Evolutionary conservation across 75 land plant species (phyloP).

Genomic region (Pinus albicaulis): DNA sequence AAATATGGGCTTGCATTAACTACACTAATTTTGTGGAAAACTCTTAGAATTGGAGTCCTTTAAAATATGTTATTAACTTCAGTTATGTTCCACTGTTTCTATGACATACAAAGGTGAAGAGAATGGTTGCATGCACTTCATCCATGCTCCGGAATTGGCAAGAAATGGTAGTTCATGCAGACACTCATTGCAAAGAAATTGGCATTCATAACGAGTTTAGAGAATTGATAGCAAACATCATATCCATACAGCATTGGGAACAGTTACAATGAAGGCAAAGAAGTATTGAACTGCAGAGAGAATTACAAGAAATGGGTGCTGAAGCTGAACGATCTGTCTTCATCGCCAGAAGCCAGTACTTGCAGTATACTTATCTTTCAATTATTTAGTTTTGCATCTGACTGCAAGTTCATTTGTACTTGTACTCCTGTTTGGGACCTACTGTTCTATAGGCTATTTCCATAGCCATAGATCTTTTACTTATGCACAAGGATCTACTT

Average conservation of each 20-base stretch:
- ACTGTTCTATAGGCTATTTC: too few relatives aligned
- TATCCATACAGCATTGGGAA: slow-evolving; percentile 54
- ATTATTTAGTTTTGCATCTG: too few relatives aligned
- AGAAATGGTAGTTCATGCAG: slow-evolving; percentile 7
- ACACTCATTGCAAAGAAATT: slow-evolving; percentile 12
- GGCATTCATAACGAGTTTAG: slow-evolving; percentile 6
- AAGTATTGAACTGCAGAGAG: slow-evolving; percentile 22
- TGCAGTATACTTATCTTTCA: neutral
- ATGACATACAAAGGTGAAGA: slow-evolving; percentile 28
- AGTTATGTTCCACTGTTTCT: neutral
- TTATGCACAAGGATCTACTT: too few relatives aligned
- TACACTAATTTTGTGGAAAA: too few relatives aligned
- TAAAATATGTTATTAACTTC: neutral
- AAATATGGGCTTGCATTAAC: too few relatives aligned
- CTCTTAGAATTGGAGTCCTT: too few relatives aligned
- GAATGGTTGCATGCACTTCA: slow-evolving; percentile 27
- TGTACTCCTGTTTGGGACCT: too few relatives aligned
- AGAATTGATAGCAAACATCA: slow-evolving; percentile 33
- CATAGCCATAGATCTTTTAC: too few relatives aligned
- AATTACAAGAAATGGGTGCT: slow-evolving; percentile 8
- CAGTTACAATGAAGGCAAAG: slow-evolving; percentile 38
- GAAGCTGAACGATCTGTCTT: slow-evolving; percentile 5
- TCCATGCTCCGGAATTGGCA: slow-evolving; percentile 40
- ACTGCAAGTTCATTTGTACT: too few relatives aligned
- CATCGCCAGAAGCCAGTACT: slow-evolving; percentile 32